These are phyloP conservation scores for Hysterium pulicare DNA, from an alignment of 2,329 filamentous ascomycete species.

Conservation along the genomic window DNA sequence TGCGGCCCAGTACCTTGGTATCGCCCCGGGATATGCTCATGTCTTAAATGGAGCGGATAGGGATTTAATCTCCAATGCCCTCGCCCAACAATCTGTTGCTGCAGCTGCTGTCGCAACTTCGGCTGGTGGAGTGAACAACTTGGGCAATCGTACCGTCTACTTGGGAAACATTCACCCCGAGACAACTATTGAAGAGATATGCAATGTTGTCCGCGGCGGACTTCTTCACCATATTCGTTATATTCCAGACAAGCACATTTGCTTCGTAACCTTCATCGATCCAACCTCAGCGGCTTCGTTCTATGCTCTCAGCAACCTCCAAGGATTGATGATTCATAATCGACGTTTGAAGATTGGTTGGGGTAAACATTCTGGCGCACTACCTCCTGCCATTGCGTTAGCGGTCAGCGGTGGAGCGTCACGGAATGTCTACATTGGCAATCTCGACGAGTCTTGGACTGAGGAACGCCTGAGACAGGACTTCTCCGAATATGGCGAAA, in stretches of 20 bases:
- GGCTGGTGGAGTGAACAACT: slow-evolving; percentile 93
- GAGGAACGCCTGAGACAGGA: slow-evolving; percentile 94
- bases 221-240: slow-evolving; percentile 97
- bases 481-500: slow-evolving; percentile 96
- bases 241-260: slow-evolving; percentile 99
- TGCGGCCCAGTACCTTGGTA: slow-evolving; percentile 94
- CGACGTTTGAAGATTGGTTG: slow-evolving; percentile 96
- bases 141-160: slow-evolving; percentile 96
- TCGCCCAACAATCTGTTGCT: slow-evolving; percentile 96
- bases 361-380: slow-evolving; percentile 97
- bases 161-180: slow-evolving; percentile 98
- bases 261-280: slow-evolving; percentile 99
- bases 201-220: slow-evolving; percentile 94
- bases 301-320: slow-evolving; percentile 94
- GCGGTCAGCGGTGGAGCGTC: slow-evolving; percentile 95
- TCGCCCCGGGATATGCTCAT: slow-evolving; percentile 93
- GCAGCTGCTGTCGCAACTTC: slow-evolving; percentile 95
- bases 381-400: slow-evolving; percentile 91
- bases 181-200: slow-evolving; percentile 98
- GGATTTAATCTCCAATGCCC: slow-evolving; percentile 90
- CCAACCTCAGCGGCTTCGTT: slow-evolving; percentile 96
- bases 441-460: slow-evolving; percentile 94
- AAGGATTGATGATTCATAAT: slow-evolving; percentile 99
- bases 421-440: slow-evolving; percentile 97
- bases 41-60: slow-evolving; percentile 94